These are phyloP conservation scores for Manihot esculenta DNA, from an alignment of 441 rosid genomes.

Conservation along the genomic window DNA sequence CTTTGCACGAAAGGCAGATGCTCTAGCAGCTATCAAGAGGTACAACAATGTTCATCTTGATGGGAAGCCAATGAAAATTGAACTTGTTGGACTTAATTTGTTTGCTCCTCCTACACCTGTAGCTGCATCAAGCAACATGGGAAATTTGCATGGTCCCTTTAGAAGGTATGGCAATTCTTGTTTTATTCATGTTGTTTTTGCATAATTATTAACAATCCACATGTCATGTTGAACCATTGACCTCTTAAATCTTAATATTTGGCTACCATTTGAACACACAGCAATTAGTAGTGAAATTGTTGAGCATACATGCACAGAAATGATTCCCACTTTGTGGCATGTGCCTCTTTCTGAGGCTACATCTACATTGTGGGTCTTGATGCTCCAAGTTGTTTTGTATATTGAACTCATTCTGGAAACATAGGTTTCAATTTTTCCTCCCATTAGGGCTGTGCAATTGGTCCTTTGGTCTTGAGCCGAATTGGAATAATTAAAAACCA, in stretches of 20 bases:
- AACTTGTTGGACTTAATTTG: constrained; percentile 62
- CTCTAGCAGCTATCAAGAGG: constrained; percentile 73
- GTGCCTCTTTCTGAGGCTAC: not conserved
- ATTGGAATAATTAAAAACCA: too few species aligned
- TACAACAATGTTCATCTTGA: constrained; percentile 81
- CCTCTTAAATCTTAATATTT: not conserved
- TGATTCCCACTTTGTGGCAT: too few species aligned
- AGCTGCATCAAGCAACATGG: constrained; percentile 14
- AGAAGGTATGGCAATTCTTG: constrained; percentile 27
- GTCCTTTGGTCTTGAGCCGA: too few species aligned
- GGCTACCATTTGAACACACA: not conserved
- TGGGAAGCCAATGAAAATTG: constrained; percentile 83
- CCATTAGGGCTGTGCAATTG: too few species aligned
- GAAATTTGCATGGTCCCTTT: constrained; percentile 24
- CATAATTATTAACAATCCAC: not conserved
- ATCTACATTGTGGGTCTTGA: not conserved
- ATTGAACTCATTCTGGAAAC: not conserved
- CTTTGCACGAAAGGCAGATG: constrained; percentile 62
- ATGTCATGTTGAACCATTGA: not conserved
- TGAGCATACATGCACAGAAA: not conserved
- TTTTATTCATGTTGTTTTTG: not conserved
- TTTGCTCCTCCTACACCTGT: constrained; percentile 30
- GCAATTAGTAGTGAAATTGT: not conserved
- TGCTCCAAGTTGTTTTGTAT: not conserved
- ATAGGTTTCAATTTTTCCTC: not conserved